A percentile compares a stretch with the other conserved stretches of the same genome.
phyloP scores from a whole-genome alignment of 2,329 filamentous ascomycete species.

The Fusarium multiceps region DNA sequence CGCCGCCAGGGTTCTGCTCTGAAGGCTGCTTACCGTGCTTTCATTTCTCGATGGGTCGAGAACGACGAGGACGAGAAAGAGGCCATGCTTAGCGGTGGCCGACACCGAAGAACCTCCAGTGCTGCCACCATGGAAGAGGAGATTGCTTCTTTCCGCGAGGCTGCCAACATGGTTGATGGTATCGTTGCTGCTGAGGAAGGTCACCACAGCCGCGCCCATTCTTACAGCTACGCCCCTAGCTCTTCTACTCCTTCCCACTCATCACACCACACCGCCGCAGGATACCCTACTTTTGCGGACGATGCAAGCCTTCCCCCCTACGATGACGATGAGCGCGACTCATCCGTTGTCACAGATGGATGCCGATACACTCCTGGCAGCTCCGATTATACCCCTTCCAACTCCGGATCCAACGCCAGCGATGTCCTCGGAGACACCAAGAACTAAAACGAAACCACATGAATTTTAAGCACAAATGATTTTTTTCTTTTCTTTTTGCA shows the following conservation, averaged over 20 bases:
- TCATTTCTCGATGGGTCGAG: slow-evolving; percentile 47
- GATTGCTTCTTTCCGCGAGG: slow-evolving; percentile 60
- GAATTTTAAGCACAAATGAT: slow-evolving; percentile 17
- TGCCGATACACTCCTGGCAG: slow-evolving; percentile 54
- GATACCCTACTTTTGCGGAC: slow-evolving; percentile 36
- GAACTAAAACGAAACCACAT: slow-evolving; percentile 28
- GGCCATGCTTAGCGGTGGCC: slow-evolving; percentile 34
- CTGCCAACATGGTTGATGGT: slow-evolving; percentile 58
- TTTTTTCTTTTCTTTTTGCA: slow-evolving; percentile 26
- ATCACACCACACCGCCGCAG: slow-evolving; percentile 32
- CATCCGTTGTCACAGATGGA: slow-evolving; percentile 57
- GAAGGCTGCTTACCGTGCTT: slow-evolving; percentile 45
- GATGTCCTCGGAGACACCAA: slow-evolving; percentile 43
- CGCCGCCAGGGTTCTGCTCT: slow-evolving; percentile 45
- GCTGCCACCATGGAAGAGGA: slow-evolving; percentile 60
- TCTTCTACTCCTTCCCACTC: slow-evolving; percentile 32
- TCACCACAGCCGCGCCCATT: slow-evolving; percentile 14
- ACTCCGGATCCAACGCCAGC: slow-evolving; percentile 32
- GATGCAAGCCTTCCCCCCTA: slow-evolving; percentile 58
- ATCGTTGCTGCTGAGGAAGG: slow-evolving; percentile 60
- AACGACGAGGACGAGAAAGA: slow-evolving; percentile 41
- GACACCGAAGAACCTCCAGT: slow-evolving; percentile 27
- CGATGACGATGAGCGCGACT: slow-evolving; percentile 48
- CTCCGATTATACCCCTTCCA: slow-evolving; percentile 41
- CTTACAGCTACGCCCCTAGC: slow-evolving; percentile 23